Evolutionary conservation across 495 filamentous ascomycete species (phyloP), one percentile per base, ranked within the genome.

Genomic region (Penicillium flavigenum): DNA sequence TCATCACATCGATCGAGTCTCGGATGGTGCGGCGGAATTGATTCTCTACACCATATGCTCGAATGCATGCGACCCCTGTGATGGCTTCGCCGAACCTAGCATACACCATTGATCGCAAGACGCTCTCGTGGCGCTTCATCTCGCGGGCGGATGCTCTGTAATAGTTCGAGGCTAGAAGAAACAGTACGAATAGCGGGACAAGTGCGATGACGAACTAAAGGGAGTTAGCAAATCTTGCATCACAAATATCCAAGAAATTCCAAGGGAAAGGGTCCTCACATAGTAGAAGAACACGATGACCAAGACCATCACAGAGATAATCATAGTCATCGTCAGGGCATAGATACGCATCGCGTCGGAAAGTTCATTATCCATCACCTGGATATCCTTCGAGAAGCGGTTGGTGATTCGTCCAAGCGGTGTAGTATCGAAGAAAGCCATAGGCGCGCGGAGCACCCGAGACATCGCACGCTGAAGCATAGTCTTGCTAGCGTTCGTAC

Each of bases 341-440:
- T 94, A 98, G 83, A 96, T 95, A 57, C 94, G 83, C 78, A 98
- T 91, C 8, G 90, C 86, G 66, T 97, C 94, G 0, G 88, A 87
- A 9, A 97, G 78, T 43, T 83, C 91, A 69, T 96, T 97, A 70
- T 98, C 94, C 91, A 98, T 95, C 32, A 89, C 87, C 64, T 96
- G 88, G 45, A 97, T 87, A 70, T 98, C 94, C 64, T 92, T 91
- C 4, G 92, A 93, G 74, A 98, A 98, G 20, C 94, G 89, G 67
- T 98, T 98, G 9, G 91, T 94, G 67, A 98, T 96, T 24, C 94
- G 86, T n/a, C 94, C 94, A 1, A 97, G 76, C 1, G 94, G 94
- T 0, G 94, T 98, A 0, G 93, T 97, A 62, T 97, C 94, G 76
- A 98, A 97, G 78, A 98, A 98, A 4, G 87, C 87, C 92, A 98